Base-by-base conservation (phyloP, 2,329 filamentous ascomycete species). In the Nigrograna mackinnonii region DNA sequence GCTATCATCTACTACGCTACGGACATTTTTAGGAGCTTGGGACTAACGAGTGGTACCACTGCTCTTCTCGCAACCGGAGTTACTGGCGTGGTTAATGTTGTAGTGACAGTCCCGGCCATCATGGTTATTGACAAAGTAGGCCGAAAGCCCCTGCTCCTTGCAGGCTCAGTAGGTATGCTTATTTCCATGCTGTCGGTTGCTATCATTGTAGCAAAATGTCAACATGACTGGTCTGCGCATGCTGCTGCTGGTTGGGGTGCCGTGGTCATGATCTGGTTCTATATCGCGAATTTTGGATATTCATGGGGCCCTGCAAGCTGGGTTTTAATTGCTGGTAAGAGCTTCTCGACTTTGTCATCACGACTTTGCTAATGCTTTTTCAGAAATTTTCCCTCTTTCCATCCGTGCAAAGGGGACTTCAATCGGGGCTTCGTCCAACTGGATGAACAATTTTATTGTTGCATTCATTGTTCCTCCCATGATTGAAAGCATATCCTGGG, bases 361-460 rank as follows among this genome's bases (percentile, higher is more conserved):
- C n/a, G n/a, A n/a, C n/a, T n/a, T n/a, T n/a, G n/a, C n/a, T n/a
- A n/a, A n/a, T n/a, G n/a, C n/a, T n/a, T n/a, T 89, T 1, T 80
- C 85, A 2, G 87, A 90, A 67, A 82, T 91, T 31, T 91, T 84
- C 83, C 87, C 86, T 0, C 68, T 89, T 4, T 84, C 79, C 44
- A 83, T 82, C 7, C 78, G 59, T 6, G 79, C 87, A 1, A 87
- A 89, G 46, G 87, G 86, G 30, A 85, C 87, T 11, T 77, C 86
- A 0, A 71, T 91, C 0, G 86, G 84, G 13, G 84, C 84, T 21
- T 65, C 58, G 47, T 89, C 86, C 66, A 95, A 94, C 80, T 95
- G 89, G 89, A 80, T 92, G 53, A 91, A 87, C 86, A 92, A 90
- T 34, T 64, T 58, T 32, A 50, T 64, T 32, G 91, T 95, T 46